Conservation (phyloP, 495 filamentous ascomycete species). For the Penicillium nucicola region DNA sequence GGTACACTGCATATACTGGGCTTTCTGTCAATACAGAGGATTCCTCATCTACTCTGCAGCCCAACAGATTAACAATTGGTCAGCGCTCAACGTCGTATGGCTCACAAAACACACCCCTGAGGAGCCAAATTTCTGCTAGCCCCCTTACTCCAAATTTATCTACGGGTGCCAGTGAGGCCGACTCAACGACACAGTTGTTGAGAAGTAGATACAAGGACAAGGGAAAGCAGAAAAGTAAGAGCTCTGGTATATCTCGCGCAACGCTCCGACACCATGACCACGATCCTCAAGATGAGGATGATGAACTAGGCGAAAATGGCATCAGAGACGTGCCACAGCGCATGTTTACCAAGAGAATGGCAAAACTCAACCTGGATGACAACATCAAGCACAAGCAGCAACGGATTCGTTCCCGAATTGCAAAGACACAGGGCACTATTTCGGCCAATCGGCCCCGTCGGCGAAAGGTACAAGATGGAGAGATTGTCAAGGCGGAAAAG, state of each 20-base stretch:
- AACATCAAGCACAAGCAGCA: conserved; percentile 40
- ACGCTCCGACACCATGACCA: conserved; percentile 35
- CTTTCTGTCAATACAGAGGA: too few species aligned
- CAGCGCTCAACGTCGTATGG: conserved; percentile 8
- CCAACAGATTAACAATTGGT: neutral
- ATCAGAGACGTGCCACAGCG: conserved; percentile 9
- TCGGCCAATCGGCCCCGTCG: conserved; percentile 37
- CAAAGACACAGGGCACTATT: conserved; percentile 37
- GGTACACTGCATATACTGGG: conserved; percentile 11
- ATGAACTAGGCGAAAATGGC: conserved; percentile 8
- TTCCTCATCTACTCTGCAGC: conserved; percentile 15
- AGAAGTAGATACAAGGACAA: conserved; percentile 24
- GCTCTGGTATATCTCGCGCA: conserved; percentile 16
- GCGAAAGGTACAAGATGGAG: conserved; percentile 51
- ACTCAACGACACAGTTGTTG: conserved; percentile 38
- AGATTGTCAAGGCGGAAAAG: conserved; percentile 69
- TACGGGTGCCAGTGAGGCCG: conserved; percentile 29
- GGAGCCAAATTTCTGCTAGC: conserved; percentile 16
- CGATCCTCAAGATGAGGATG: conserved; percentile 32
- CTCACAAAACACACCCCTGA: conserved; percentile 15
- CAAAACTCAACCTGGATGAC: conserved; percentile 46
- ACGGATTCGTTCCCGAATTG: conserved; percentile 31
- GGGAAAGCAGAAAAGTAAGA: conserved; percentile 26
- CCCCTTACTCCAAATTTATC: conserved; percentile 21
- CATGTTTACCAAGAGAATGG: conserved; percentile 26